A percentile compares a stretch with the other conserved stretches of the same genome.
Evolutionary conservation across 2,329 filamentous ascomycete species (phyloP).

Genomic region (Mycosphaerella sp.): DNA sequence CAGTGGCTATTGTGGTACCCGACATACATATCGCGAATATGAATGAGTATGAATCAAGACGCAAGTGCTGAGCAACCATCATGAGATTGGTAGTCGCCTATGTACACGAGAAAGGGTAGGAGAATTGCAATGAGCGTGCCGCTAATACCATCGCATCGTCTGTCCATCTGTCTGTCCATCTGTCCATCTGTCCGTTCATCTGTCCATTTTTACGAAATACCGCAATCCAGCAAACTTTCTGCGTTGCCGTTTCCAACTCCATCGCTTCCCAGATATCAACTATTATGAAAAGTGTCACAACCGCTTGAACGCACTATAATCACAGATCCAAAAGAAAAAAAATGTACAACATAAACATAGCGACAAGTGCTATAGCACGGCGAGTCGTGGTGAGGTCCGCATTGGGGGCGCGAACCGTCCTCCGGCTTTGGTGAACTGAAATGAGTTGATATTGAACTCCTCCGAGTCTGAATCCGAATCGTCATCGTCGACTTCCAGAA

Average conservation of each 20-base stretch:
- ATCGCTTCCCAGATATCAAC: constrained; percentile 4
- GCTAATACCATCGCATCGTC: background rate
- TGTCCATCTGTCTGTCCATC: background rate
- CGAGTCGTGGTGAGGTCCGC: constrained; percentile 10
- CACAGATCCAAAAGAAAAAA: background rate
- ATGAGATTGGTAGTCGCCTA: constrained; percentile 1
- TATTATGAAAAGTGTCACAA: constrained; percentile 1
- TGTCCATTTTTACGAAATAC: background rate
- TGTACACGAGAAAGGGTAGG: background rate
- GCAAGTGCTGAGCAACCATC: constrained; percentile 1
- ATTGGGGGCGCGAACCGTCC: constrained; percentile 10
- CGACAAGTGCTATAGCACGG: background rate
- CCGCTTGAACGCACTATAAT: constrained; percentile 6
- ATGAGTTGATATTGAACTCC: constrained; percentile 17
- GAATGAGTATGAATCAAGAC: background rate
- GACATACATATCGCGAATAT: background rate
- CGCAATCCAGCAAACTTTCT: background rate
- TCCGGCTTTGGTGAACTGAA: constrained; percentile 7
- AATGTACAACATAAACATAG: background rate
- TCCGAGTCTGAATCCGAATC: constrained; percentile 13
- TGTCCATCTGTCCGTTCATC: background rate
- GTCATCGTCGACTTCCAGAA: constrained; percentile 18
- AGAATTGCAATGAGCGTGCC: constrained; percentile 3
- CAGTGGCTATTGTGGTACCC: too few relatives aligned
- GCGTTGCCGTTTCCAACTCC: constrained; percentile 2